Evolutionary conservation across 83 land plant species (phyloP), one percentile per base, ranked within the genome.

Genomic region (Picea engelmannii): DNA sequence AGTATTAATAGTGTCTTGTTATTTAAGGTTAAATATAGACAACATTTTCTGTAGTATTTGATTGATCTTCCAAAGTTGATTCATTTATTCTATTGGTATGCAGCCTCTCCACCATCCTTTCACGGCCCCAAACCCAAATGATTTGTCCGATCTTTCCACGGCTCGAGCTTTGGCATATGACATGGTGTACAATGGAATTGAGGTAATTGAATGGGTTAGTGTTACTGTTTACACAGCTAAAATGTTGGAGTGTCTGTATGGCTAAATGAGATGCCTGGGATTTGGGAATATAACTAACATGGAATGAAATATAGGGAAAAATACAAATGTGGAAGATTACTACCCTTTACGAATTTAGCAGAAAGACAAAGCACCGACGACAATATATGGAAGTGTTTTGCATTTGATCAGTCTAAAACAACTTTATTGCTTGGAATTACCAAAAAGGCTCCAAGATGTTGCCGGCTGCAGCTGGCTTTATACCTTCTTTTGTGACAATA

Each of bases 81-180:
- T 61, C 18, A 23, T 31, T 78, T 59, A 25, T 78, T 25, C 27
- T 42, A 24, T 78, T 25, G 25, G 63, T 27, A 59, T 18, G 71
- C 89, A 97, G 99, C 92, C 99, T 59, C 86, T 97, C 81, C 99
- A 97, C 84, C 99, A 97, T 71, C 99, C 99, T 35, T 97, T 97
- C 80, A 97, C 99, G 60, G 98, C 98, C 21, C 99, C 99, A 70
- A 88, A 95, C 78, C 98, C 99, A 71, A 94, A 95, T 16, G 98
- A 97, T 81, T 88, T 97, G 88, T 82, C 80, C 8, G 88, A 97
- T 85, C 91, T 97, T 40, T 81, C 90, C 20, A 87, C 90, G 77
- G 98, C 99, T 18, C 98, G 98, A 70, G 98, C 99, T 68, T 84
- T 97, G 76, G 99, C 99, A 74, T 97, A 97, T 88, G 99, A 97